Conservation (phyloP, 192 early-diverging fungal genomes). For the Coemansia javaensis region DNA sequence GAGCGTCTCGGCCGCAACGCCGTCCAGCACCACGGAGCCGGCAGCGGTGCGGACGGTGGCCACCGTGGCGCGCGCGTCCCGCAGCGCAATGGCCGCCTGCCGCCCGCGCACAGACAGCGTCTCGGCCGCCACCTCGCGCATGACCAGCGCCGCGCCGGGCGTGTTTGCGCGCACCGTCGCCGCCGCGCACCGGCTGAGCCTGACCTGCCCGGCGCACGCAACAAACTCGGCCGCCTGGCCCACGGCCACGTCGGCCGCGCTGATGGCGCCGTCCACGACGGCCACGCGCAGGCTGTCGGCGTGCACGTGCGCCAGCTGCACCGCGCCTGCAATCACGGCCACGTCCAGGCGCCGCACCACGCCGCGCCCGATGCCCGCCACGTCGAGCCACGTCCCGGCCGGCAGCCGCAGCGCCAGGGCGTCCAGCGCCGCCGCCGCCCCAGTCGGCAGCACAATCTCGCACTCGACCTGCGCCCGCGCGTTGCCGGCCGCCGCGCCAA, state of each 20-base stretch:
- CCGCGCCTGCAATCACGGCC: slow-evolving; percentile 16
- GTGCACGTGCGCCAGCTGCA: neutral
- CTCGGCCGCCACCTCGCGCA: neutral
- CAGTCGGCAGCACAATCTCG: slow-evolving; percentile 4
- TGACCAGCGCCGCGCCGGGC: slow-evolving; percentile 2
- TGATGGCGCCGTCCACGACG: slow-evolving; percentile 16
- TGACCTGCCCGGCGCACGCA: slow-evolving; percentile 8
- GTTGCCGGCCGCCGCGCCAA: neutral
- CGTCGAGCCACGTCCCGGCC: slow-evolving; percentile 6
- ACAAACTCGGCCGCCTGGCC: slow-evolving; percentile 12
- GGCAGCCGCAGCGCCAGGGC: slow-evolving; percentile 21
- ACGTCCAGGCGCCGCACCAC: slow-evolving; percentile 11
- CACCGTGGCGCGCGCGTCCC: neutral
- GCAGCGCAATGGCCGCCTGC: neutral
- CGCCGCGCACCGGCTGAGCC: slow-evolving; percentile 4
- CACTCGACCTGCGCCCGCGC: slow-evolving; percentile 1
- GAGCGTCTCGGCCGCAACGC: slow-evolving; percentile 5
- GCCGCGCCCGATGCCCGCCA: neutral
- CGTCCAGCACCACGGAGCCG: slow-evolving; percentile 1
- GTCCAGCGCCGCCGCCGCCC: neutral
- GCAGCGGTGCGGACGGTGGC: no score
- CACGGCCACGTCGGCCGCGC: neutral
- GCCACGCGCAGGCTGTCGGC: slow-evolving; percentile 15
- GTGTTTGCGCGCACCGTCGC: slow-evolving; percentile 11
- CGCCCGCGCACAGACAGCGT: neutral